Percentiles rank a stretch among this genome's conserved stretches.
phyloP scores from a whole-genome alignment of 2,329 filamentous ascomycete genomes.

The Emergomyces orientalis region DNA sequence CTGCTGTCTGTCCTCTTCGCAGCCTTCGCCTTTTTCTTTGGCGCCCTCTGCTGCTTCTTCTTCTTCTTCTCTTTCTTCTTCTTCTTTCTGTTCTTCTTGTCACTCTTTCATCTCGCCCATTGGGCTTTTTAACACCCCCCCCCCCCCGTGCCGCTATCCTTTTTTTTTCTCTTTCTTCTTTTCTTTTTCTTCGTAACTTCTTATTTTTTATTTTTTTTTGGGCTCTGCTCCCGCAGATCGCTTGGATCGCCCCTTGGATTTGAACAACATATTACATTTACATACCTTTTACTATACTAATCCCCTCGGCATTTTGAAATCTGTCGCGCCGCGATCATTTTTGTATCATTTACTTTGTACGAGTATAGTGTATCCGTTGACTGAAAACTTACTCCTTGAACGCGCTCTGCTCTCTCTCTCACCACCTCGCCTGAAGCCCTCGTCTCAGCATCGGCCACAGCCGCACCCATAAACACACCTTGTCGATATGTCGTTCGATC shows the following conservation, averaged over 20 bases:
- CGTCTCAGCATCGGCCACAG: not conserved
- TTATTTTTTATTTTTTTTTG: not conserved
- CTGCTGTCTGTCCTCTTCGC: not conserved
- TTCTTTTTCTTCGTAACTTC: not conserved
- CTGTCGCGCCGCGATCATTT: not conserved
- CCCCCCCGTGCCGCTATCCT: not conserved
- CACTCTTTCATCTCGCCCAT: conserved; percentile 2
- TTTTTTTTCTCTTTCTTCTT: not conserved
- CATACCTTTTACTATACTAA: not conserved
- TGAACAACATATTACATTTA: not conserved
- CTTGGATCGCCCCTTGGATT: not conserved
- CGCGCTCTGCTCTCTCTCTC: not conserved
- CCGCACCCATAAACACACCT: not conserved
- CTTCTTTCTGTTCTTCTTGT: conserved; percentile 7
- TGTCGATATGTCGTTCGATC: conserved; percentile 13
- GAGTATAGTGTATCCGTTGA: not conserved
- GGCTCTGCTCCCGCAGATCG: not conserved
- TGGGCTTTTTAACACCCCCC: not conserved
- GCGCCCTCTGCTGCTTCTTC: conserved; percentile 6
- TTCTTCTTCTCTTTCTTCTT: conserved; percentile 9
- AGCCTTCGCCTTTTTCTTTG: not conserved
- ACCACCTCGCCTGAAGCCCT: not conserved
- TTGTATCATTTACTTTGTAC: not conserved
- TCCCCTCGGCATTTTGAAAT: not conserved
- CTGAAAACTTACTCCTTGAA: not conserved